Evolutionary conservation across 23 red algal genomes (phyloP).

Genomic region (Pyropia yezoensis): DNA sequence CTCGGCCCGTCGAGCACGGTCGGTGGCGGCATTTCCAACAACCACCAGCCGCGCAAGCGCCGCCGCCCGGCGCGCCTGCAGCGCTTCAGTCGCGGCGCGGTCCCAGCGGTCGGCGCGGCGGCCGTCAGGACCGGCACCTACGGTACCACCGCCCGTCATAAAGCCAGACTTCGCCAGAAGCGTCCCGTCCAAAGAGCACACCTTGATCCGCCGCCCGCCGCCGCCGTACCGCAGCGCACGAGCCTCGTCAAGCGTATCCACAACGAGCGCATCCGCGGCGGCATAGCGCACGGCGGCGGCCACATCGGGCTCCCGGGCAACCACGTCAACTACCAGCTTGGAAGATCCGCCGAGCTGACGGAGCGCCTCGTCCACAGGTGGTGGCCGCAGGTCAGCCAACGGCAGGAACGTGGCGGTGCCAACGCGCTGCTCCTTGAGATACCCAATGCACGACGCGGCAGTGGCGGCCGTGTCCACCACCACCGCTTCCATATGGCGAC

Average conservation of each 20-base stretch:
- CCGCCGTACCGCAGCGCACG: constrained; percentile 46
- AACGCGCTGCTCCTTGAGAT: constrained; percentile 85
- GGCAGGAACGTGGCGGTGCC: constrained; percentile 88
- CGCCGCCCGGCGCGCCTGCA: constrained; percentile 29
- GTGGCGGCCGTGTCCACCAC: constrained; percentile 86
- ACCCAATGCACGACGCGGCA: constrained; percentile 81
- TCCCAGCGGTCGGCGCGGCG: constrained; percentile 55
- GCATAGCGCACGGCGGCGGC: constrained; percentile 78
- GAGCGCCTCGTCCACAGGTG: constrained; percentile 69
- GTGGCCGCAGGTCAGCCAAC: constrained; percentile 58
- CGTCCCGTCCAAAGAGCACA: constrained; percentile 89
- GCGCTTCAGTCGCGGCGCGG: constrained; percentile 43
- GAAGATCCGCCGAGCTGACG: constrained; percentile 76
- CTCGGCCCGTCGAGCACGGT: constrained; percentile 21
- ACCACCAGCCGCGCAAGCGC: constrained; percentile 42
- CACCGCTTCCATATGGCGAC: constrained; percentile 80
- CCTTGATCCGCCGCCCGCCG: constrained; percentile 40
- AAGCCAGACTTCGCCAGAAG: constrained; percentile 85
- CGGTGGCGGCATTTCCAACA: constrained; percentile 24
- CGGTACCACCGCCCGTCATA: constrained; percentile 80
- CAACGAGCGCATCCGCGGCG: constrained; percentile 69
- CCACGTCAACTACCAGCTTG: constrained; percentile 73
- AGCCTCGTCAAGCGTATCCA: constrained; percentile 94
- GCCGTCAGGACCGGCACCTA: constrained; percentile 12
- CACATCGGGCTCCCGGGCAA: constrained; percentile 56